A percentile compares a stretch with the other conserved stretches of the same genome.
phyloP scores from a whole-genome alignment of 768 basidiomycete species.

The Termitomyces sp. region DNA sequence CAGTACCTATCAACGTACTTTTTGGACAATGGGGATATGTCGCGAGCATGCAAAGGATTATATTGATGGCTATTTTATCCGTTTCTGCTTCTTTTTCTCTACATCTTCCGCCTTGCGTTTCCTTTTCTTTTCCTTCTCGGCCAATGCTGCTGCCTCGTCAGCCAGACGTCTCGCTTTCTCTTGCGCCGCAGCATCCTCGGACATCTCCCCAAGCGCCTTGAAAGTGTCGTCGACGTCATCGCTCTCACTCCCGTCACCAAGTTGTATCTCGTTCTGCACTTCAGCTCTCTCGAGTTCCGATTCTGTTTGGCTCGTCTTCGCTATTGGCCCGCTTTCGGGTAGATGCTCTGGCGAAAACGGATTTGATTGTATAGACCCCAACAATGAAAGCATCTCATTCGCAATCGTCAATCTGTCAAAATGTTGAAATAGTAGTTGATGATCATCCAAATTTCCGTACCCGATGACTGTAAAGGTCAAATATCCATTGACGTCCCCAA shows the following conservation, averaged over 20 bases:
- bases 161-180: conserved; percentile 21
- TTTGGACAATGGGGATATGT: neutral
- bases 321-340: conserved; percentile 16
- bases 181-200: conserved; percentile 17
- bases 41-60: neutral
- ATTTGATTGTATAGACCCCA: conserved; percentile 75
- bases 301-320: conserved; percentile 11
- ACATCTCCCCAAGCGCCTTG: conserved; percentile 18
- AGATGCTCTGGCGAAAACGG: conserved; percentile 65
- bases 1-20: too few relatives aligned
- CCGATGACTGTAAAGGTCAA: conserved; percentile 87
- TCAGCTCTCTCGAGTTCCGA: conserved; percentile 17
- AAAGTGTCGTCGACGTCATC: conserved; percentile 22
- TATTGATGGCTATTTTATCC: conserved; percentile 4
- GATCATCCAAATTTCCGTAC: conserved; percentile 35
- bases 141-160: conserved; percentile 14
- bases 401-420: conserved; percentile 70
- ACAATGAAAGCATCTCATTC: conserved; percentile 88
- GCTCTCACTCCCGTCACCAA: conserved; percentile 14
- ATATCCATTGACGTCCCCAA: conserved; percentile 64
- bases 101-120: conserved; percentile 12
- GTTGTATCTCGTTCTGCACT: conserved; percentile 11
- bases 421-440: conserved; percentile 6
- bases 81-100: conserved; percentile 11
- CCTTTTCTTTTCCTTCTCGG: conserved; percentile 17